These are phyloP conservation scores for Phlyctochytrium bullatum DNA, from an alignment of 192 early-diverging fungal species.

Conservation along the genomic window DNA sequence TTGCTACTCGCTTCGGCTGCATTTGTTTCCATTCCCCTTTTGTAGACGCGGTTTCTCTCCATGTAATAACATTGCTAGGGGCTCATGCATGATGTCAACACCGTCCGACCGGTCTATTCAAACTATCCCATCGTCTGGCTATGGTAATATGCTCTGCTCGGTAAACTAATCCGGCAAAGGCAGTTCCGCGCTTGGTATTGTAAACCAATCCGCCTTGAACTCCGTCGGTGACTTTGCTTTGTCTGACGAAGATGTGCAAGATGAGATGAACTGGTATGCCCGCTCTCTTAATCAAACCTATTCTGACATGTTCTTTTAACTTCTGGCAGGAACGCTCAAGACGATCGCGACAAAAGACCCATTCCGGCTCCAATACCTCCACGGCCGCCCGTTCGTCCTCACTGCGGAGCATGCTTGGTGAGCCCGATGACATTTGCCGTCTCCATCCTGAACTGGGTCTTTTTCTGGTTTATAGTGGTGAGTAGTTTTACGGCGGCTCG, in stretches of 20 bases:
- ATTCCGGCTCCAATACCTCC: background rate
- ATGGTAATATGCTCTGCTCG: background rate
- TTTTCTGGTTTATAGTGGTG: slow-evolving; percentile 19
- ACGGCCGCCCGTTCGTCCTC: slow-evolving; percentile 2
- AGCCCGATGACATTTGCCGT: slow-evolving; percentile 11
- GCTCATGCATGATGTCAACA: background rate
- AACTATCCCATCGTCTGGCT: background rate
- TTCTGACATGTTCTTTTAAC: no score
- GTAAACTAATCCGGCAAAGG: background rate
- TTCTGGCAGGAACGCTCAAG: no score
- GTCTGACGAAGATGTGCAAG: background rate
- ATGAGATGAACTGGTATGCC: no score
- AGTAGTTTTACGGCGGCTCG: background rate
- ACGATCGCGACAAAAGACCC: background rate
- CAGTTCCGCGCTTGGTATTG: no score
- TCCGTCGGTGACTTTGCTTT: background rate
- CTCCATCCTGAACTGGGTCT: slow-evolving; percentile 17
- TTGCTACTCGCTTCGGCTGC: background rate
- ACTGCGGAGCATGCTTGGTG: slow-evolving; percentile 15
- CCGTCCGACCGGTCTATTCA: background rate
- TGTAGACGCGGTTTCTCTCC: background rate
- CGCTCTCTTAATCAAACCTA: no score
- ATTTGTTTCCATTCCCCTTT: background rate
- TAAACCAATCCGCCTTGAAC: no score
- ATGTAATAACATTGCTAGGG: background rate